Evolutionary conservation across 1,139 yeast genomes (phyloP), one percentile per base, ranked within the genome.

Genomic region (Blastobotrys raffinosifermentans): DNA sequence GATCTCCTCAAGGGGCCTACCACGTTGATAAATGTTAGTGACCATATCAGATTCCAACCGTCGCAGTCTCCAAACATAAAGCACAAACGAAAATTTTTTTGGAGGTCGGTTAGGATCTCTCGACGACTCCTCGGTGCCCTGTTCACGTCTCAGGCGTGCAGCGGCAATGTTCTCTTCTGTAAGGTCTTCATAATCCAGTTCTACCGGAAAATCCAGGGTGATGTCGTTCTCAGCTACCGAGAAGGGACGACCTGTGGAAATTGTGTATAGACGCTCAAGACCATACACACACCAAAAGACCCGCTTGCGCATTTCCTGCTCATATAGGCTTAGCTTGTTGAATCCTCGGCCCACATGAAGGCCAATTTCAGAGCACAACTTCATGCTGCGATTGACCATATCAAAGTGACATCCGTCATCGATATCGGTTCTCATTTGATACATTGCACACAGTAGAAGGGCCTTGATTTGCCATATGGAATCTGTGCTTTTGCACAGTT

Each of bases 271-370:
- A 47, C 80, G 66, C 46, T 76, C 82, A 23, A 74, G 48, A 15
- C 72, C 53, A 49, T 75, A 76, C 8, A 70, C 70, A 45, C 77
- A 72, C 82, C 82, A 76, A 57, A 77, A 76, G 17, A 73, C 56
- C 43, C 80, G 64, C 55, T 73, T 57, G 43, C 64, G 66, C 38
- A 64, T 60, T 44, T 67, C 66, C 31, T 57, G 54, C 20, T 57
- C 63, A 31, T 60, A 55, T n/a, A 57, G 49, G 5, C 50, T 26
- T 21, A 51, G 30, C 2, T 31, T 29, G 10, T 45, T 47, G 11
- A 48, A 40, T 1, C 47, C 50, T 5, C 31, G 35, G 4, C 45
- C 50, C 32, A 40, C 34, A 38, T 55, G 54, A 20, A 54, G 39
- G 13, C 45, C 47, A 2, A 42, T 25, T 21, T 52, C 52, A 7